Evolutionary conservation across 2,329 filamentous ascomycete genomes (phyloP).

Genomic region (Fusarium phyllophilum): DNA sequence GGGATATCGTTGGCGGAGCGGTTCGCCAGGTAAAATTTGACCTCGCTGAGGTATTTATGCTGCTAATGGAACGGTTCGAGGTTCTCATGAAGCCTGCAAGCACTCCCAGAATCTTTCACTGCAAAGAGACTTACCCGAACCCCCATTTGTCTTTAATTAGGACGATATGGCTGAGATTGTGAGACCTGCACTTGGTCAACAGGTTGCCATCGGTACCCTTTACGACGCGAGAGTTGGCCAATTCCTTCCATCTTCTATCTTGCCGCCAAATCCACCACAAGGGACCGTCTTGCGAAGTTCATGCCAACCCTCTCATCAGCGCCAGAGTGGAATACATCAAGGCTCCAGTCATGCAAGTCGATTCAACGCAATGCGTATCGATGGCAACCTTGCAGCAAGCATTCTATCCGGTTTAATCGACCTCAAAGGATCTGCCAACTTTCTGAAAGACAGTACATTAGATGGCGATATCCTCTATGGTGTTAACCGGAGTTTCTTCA

Average conservation of each 20-base stretch:
- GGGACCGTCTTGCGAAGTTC: not conserved
- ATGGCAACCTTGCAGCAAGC: constrained; percentile 13
- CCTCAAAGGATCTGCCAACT: constrained; percentile 10
- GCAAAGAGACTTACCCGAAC: no score
- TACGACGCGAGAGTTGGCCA: constrained; percentile 25
- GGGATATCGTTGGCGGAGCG: no score
- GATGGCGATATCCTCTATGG: not conserved
- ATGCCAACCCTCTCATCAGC: not conserved
- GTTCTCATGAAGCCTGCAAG: not conserved
- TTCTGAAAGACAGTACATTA: not conserved
- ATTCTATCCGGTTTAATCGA: constrained; percentile 3
- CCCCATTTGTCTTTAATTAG: not conserved
- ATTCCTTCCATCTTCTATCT: constrained; percentile 14
- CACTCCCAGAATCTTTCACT: no score
- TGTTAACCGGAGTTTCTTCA: not conserved
- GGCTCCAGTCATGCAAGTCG: not conserved
- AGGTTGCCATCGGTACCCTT: constrained; percentile 20
- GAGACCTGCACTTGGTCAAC: constrained; percentile 7
- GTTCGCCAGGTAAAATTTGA: not conserved
- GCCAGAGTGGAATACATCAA: not conserved
- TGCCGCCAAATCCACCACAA: not conserved
- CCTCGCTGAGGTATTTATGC: not conserved
- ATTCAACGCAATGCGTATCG: not conserved
- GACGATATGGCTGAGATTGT: not conserved
- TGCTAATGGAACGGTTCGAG: accelerated